These are phyloP conservation scores for Tinospora cordifolia DNA, from an alignment of 164 flowering plant genomes.

Conservation along the genomic window DNA sequence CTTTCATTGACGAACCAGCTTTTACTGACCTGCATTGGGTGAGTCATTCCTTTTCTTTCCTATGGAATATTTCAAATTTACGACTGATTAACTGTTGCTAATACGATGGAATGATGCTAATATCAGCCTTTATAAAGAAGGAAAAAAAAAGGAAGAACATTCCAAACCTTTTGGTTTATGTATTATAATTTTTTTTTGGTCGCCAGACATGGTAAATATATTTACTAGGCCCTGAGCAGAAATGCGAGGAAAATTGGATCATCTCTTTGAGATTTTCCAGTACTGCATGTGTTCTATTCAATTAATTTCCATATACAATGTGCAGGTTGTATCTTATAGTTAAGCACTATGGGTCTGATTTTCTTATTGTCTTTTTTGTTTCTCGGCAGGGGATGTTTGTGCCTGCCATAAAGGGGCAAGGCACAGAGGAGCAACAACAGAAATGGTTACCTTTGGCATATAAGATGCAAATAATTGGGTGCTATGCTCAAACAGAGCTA, in stretches of 20 bases:
- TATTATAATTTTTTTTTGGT: neutral
- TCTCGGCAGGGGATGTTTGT: conserved; percentile 82
- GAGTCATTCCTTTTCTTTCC: conserved; percentile 11
- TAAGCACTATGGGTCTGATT: neutral
- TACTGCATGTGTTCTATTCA: neutral
- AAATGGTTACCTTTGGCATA: conserved; percentile 94
- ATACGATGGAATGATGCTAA: neutral
- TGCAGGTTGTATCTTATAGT: neutral
- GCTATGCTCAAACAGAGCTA: conserved; percentile 99
- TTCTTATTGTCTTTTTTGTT: conserved; percentile 5
- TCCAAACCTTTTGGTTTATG: neutral
- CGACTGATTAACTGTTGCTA: neutral
- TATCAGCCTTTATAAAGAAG: too few species aligned
- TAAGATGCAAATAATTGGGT: conserved; percentile 96
- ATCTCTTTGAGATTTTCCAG: neutral
- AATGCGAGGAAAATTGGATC: neutral
- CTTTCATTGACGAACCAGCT: conserved; percentile 76
- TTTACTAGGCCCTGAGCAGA: neutral
- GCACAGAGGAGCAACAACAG: conserved; percentile 86
- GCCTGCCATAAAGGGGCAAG: conserved; percentile 93
- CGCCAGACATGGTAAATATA: neutral
- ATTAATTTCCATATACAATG: neutral
- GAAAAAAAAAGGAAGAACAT: too few species aligned
- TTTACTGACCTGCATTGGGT: conserved; percentile 98
- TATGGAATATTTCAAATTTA: neutral